A percentile compares a stretch with the other conserved stretches of the same genome.
These are phyloP conservation scores for Paramecium octaurelia DNA, from an alignment of 73 alveolate genomes.

Conservation along the genomic window DNA sequence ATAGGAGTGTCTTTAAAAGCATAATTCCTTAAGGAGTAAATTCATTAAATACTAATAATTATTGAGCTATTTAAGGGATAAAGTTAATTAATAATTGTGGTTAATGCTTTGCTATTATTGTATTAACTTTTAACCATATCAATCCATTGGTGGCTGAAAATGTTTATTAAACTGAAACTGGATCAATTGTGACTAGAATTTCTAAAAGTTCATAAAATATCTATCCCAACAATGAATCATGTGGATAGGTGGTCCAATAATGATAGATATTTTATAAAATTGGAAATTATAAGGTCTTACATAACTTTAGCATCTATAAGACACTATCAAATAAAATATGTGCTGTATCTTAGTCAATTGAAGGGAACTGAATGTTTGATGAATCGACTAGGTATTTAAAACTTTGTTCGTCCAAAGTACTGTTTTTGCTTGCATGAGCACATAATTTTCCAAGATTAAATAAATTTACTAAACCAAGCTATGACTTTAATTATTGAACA, in stretches of 20 bases:
- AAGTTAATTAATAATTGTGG: not conserved
- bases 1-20: not conserved
- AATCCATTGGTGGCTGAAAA: not conserved
- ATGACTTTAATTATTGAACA: not conserved
- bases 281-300: not conserved
- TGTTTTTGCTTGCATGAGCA: not conserved
- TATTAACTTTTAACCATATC: conserved; percentile 9
- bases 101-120: not conserved
- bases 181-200: not conserved
- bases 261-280: not conserved
- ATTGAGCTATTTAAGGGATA: not conserved
- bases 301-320: not conserved
- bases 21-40: not conserved
- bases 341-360: not conserved
- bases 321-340: conserved; percentile 19
- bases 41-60: not conserved
- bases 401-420: not conserved
- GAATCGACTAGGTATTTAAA: not conserved
- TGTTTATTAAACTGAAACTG: not conserved
- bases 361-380: not conserved
- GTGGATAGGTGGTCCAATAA: not conserved
- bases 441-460: conserved; percentile 32
- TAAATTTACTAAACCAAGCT: not conserved
- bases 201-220: not conserved
- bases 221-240: not conserved